Conservation (phyloP, 169 alveolate species). For the Plasmodium berghei region DNA sequence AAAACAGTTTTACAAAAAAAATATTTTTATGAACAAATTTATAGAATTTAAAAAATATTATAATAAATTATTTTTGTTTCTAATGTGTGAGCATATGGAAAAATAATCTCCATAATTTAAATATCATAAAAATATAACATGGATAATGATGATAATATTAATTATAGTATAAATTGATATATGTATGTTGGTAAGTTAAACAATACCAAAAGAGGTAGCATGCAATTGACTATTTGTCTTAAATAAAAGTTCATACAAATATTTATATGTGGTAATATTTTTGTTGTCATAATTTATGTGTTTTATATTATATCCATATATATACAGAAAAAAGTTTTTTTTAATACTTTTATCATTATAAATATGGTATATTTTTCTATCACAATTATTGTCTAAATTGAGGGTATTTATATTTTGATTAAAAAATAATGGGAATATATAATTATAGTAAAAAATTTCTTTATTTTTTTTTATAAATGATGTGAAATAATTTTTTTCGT, state of each 20-base stretch:
- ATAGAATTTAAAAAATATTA: no score
- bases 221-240: constrained; percentile 32
- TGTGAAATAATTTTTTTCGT: neutral
- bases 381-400: neutral
- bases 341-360: constrained; percentile 69
- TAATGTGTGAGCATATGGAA: no score
- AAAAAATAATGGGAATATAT: constrained; percentile 69
- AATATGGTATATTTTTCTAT: constrained; percentile 6
- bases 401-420: constrained; percentile 9
- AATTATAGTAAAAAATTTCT: constrained; percentile 43
- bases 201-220: neutral
- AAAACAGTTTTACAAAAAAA: no score
- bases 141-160: neutral
- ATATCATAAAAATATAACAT: no score
- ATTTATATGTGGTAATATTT: constrained; percentile 54
- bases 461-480: constrained; percentile 39
- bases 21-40: no score
- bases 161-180: neutral
- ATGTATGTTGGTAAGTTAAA: neutral
- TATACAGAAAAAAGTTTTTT: constrained; percentile 66
- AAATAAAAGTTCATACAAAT: constrained; percentile 43
- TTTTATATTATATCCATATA: constrained; percentile 51
- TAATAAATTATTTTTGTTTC: no score
- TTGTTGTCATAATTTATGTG: constrained; percentile 57
- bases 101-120: no score